Conservation (phyloP, 805 yeast species). For the Candida peoriensis region DNA sequence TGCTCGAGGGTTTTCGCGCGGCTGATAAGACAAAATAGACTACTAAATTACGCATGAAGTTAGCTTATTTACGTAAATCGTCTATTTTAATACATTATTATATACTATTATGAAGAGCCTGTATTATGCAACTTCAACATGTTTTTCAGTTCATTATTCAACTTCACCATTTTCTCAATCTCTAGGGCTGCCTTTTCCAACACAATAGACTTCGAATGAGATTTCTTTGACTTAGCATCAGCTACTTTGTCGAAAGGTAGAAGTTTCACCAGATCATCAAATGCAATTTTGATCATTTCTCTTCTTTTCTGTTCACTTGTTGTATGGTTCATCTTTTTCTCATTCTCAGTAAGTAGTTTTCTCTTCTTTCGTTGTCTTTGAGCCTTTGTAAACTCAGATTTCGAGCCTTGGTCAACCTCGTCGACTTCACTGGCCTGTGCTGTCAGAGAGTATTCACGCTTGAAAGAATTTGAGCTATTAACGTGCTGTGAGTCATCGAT, state of each 20-base stretch:
- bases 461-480: no score
- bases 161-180: slow-evolving; percentile 12
- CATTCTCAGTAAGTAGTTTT: slow-evolving; percentile 20
- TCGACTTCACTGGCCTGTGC: no score
- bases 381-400: no score
- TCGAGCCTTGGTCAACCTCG: no score
- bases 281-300: slow-evolving; percentile 20
- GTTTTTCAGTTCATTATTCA: slow-evolving; percentile 14
- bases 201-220: slow-evolving; percentile 18
- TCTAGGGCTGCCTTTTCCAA: slow-evolving; percentile 19
- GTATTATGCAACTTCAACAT: slow-evolving; percentile 3
- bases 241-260: slow-evolving; percentile 9
- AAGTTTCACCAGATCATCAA: slow-evolving; percentile 15
- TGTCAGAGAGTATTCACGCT: no score
- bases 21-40: no score
- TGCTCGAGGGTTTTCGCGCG: no score
- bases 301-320: slow-evolving; percentile 25
- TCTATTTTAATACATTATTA: no score
- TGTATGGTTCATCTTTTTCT: slow-evolving; percentile 23
- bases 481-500: no score
- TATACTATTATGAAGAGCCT: no score
- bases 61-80: no score
- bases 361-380: slow-evolving; percentile 11
- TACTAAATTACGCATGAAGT: no score
- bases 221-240: slow-evolving; percentile 9